phyloP scores from a whole-genome alignment of 495 filamentous ascomycete genomes.

The Penicillium salamii region DNA sequence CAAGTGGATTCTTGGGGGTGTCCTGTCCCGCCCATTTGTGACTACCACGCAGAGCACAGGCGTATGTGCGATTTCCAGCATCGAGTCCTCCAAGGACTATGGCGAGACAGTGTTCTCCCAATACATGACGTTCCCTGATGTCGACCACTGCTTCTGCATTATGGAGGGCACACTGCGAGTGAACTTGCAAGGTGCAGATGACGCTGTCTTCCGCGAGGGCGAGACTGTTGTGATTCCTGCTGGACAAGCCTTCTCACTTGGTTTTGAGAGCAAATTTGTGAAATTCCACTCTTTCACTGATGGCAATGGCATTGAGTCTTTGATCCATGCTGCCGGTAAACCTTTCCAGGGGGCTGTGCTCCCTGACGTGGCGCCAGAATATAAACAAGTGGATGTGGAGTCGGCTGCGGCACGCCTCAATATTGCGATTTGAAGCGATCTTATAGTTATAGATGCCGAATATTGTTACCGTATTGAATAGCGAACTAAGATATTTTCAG shows the following conservation, averaged over 20 bases:
- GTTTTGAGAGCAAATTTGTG: slow-evolving; percentile 39
- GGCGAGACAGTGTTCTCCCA: slow-evolving; percentile 28
- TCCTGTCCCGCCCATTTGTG: slow-evolving; percentile 42
- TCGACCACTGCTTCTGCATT: slow-evolving; percentile 40
- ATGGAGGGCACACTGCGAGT: slow-evolving; percentile 40
- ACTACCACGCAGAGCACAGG: slow-evolving; percentile 42
- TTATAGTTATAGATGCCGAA: background rate
- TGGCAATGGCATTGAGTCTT: slow-evolving; percentile 39
- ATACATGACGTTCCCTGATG: slow-evolving; percentile 33
- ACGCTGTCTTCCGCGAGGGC: slow-evolving; percentile 31
- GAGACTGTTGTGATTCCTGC: slow-evolving; percentile 44
- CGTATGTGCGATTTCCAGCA: slow-evolving; percentile 45
- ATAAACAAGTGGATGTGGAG: slow-evolving; percentile 17
- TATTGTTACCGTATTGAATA: background rate
- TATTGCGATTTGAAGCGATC: slow-evolving; percentile 14
- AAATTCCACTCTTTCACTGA: slow-evolving; percentile 42
- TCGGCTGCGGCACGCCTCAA: slow-evolving; percentile 18
- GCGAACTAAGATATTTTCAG: too few species aligned
- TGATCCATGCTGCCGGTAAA: slow-evolving; percentile 30
- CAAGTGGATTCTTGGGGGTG: slow-evolving; percentile 41
- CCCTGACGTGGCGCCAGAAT: slow-evolving; percentile 24
- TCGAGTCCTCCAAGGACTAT: slow-evolving; percentile 39
- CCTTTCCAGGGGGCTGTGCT: slow-evolving; percentile 25
- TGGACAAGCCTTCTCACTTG: slow-evolving; percentile 36
- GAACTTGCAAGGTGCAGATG: slow-evolving; percentile 25